Base-by-base conservation (phyloP, 2,329 filamentous ascomycete species). In the Amphichorda felina region DNA sequence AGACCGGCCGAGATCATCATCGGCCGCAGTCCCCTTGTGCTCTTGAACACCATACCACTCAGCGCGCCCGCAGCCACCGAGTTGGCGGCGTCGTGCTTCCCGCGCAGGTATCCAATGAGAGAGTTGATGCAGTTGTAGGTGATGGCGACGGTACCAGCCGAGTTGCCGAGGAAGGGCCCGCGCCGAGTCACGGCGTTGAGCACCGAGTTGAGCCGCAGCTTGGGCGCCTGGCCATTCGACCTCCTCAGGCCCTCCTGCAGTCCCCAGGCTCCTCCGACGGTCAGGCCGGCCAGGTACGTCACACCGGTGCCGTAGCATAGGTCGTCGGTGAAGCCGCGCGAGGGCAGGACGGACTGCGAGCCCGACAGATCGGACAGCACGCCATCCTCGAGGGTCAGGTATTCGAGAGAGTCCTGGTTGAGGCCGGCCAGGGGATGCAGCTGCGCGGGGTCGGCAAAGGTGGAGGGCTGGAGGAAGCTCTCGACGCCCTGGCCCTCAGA, bases 261-360 rank as follows among this genome's bases (percentile, higher is more conserved):
- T 42, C 91, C 91, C 89, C 89, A 96, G 38, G 76, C 79, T 46
- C 91, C 91, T 58, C 91, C 91, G 45, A 93, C 56, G 28, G 81
- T 73, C 50, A 98, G 67, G 6, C 83, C 91, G n/a, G 83, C 68
- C 41, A 98, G 69, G 56, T 98, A 98, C 54, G 87, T 94, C 42
- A 89, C 79, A 49, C 91, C 91, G 16, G 91, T 93, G 53, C 93
- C 91, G 59, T 98, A 98, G 64, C 91, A 96, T 40, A 98, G 75
- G 59, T 98, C 91, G 56, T 98, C 91, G 41, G 88, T 94, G 78
- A 94, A 98, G 56, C 91, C 91, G 57, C 91, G 81, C 38, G 88
- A 95, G 30, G 93, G 91, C 37, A 98, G 74, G 37, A 88, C 82
- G 30, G 89, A 93, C 56, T 84, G 82, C 40, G 79, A 73, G 51